A percentile compares a stretch with the other conserved stretches of the same genome.
Conservation (phyloP, 768 basidiomycete genomes). For the Saitozyma podzolica region DNA sequence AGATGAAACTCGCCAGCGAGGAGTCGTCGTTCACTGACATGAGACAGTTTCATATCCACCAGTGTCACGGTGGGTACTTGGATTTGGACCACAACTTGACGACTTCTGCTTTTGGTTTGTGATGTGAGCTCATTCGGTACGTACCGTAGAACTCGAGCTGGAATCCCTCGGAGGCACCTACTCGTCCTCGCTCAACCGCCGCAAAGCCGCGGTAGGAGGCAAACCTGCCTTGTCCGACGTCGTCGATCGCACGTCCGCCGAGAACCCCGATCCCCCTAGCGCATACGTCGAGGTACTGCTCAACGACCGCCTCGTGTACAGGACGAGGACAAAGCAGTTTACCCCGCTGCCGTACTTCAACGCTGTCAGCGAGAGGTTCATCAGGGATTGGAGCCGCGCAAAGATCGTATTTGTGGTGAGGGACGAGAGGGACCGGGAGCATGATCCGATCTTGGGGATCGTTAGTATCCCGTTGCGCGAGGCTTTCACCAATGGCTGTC, state of each 20-base stretch:
- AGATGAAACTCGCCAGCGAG: neutral
- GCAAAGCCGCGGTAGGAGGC: constrained; percentile 32
- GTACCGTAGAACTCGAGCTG: constrained; percentile 36
- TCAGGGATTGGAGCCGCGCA: constrained; percentile 50
- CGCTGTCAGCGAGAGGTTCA: constrained; percentile 50
- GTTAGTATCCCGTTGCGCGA: constrained; percentile 39
- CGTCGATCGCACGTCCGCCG: constrained; percentile 37
- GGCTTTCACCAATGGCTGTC: constrained; percentile 37
- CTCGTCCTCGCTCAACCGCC: constrained; percentile 11
- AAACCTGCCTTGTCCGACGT: constrained; percentile 40
- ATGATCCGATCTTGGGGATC: constrained; percentile 50
- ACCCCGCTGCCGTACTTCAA: constrained; percentile 51
- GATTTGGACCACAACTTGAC: neutral
- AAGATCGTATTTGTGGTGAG: constrained; percentile 48
- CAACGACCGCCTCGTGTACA: constrained; percentile 50
- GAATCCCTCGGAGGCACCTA: constrained; percentile 40
- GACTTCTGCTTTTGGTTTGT: neutral
- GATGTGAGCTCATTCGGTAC: neutral
- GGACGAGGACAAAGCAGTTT: constrained; percentile 51
- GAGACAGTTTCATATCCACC: constrained; percentile 47
- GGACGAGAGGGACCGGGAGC: constrained; percentile 52
- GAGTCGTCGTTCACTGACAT: neutral
- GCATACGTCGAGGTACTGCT: constrained; percentile 51
- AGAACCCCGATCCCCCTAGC: constrained; percentile 45
- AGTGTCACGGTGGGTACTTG: constrained; percentile 37